Base-by-base conservation (phyloP, 2,329 filamentous ascomycete species). In the Sclerotinia subarctica region DNA sequence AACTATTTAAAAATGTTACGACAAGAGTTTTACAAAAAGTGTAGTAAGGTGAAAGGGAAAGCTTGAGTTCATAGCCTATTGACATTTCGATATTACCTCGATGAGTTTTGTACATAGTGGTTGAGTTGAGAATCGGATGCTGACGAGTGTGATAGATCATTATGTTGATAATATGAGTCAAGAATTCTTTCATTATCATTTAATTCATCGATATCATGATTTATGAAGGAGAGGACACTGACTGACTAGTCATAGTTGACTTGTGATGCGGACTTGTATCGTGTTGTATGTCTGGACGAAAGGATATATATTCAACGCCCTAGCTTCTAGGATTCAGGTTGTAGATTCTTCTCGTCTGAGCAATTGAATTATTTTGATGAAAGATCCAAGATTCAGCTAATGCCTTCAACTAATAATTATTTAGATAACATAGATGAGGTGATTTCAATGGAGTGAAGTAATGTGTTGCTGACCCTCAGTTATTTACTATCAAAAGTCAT, bases 41-140 rank as follows among this genome's bases (percentile, higher is more conserved):
- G 6, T 15, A 38, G 6, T 5, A n/a, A 15, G 32, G 21, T n/a
- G 10, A 7, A 38, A 38, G 19, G 8, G 19, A 21, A 15, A n/a
- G 19, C 19, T 7, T 15, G 53, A 19, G n/a, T 7, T 38, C 21
- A 56, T 38, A 38, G 26, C 13, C 32, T 11, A 38, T 11, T 5
- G 19, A 38, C n/a, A 35, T 35, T 15, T 10, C 10, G 5, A n/a
- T 15, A n/a, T n/a, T 5, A 24, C n/a, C 29, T 35, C 35, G 53
- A 21, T n/a, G 53, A 56, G 13, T 15, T 21, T 56, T 6, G 21
- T 1, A 24, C 29, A 56, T 38, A 11, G 32, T 3, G 5, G 2
- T 4, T n/a, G 13, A 1, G 21, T 15, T 19, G 6, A 3, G 2
- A 5, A 7, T 2, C 13, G 1, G 11, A 38, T n/a, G 5, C 21